A percentile compares a stretch with the other conserved stretches of the same genome.
phyloP scores from a whole-genome alignment of 108 stramenopile genomes.

The Skeletonema costatum region DNA sequence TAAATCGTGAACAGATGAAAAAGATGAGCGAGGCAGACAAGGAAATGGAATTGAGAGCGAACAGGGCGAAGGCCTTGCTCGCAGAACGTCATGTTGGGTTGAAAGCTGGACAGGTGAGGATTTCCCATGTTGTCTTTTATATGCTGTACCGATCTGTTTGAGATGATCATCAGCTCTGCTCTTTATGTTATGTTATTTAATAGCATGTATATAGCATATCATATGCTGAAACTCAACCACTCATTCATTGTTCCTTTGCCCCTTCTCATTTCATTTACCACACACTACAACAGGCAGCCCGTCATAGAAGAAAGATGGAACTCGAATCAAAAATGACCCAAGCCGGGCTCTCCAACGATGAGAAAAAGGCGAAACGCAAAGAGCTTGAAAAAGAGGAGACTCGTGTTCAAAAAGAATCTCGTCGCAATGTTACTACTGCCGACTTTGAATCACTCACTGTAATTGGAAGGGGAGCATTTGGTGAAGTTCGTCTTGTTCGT shows the following conservation, averaged over 20 bases:
- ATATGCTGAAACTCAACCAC: neutral
- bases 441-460: slow-evolving; percentile 94
- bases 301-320: slow-evolving; percentile 79
- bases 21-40: slow-evolving; percentile 88
- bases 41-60: slow-evolving; percentile 89
- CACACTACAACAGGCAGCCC: slow-evolving; percentile 56
- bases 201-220: neutral
- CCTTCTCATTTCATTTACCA: neutral
- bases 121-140: neutral
- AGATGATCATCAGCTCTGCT: no score
- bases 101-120: slow-evolving; percentile 73
- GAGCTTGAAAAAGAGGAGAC: slow-evolving; percentile 85
- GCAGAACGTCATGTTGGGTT: slow-evolving; percentile 80
- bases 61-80: slow-evolving; percentile 85
- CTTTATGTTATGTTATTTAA: no score
- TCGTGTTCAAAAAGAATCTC: slow-evolving; percentile 75
- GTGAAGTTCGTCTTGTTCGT: slow-evolving; percentile 95
- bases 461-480: slow-evolving; percentile 96
- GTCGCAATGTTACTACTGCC: slow-evolving; percentile 71
- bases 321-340: slow-evolving; percentile 81
- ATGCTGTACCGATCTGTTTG: neutral
- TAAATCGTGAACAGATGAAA: slow-evolving; percentile 37
- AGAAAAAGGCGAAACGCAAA: slow-evolving; percentile 74
- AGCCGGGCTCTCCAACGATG: slow-evolving; percentile 78
- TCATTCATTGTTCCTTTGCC: neutral